phyloP scores from a whole-genome alignment of 2,329 filamentous ascomycete species.

The Aspergillus hortae region DNA sequence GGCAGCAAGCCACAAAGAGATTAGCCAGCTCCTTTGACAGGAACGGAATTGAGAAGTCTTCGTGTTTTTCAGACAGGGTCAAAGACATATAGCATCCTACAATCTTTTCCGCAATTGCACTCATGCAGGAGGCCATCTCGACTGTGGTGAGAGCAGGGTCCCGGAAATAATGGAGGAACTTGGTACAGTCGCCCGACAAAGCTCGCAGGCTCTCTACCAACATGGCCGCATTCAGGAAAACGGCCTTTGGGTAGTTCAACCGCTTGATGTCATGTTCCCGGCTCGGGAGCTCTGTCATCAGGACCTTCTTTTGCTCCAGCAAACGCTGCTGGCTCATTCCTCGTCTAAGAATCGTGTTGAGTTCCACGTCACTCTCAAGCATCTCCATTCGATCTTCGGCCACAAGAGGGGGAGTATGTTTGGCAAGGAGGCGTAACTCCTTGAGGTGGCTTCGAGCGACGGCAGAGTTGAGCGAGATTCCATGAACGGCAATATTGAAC shows the following conservation, averaged over 20 bases:
- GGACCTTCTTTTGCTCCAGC: conserved; percentile 72
- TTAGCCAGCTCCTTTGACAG: conserved; percentile 82
- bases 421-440: conserved; percentile 79
- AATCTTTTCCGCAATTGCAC: conserved; percentile 62
- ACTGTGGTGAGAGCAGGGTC: conserved; percentile 72
- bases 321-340: conserved; percentile 73
- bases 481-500: conserved; percentile 97
- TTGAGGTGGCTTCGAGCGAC: conserved; percentile 68
- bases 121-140: conserved; percentile 62
- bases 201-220: conserved; percentile 86
- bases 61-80: conserved; percentile 66
- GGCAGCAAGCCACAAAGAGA: conserved; percentile 86
- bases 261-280: conserved; percentile 75
- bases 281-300: conserved; percentile 69
- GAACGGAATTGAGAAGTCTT: conserved; percentile 84
- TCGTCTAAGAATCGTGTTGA: conserved; percentile 87
- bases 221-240: conserved; percentile 88
- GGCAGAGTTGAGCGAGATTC: conserved; percentile 72
- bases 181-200: conserved; percentile 82
- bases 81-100: conserved; percentile 76
- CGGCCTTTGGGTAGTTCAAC: conserved; percentile 82
- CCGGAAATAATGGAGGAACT: conserved; percentile 87
- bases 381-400: conserved; percentile 85
- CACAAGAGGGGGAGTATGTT: conserved; percentile 82
- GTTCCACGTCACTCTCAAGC: conserved; percentile 91